Conservation (phyloP, 2,329 filamentous ascomycete genomes). For the Blastomyces silverae region DNA sequence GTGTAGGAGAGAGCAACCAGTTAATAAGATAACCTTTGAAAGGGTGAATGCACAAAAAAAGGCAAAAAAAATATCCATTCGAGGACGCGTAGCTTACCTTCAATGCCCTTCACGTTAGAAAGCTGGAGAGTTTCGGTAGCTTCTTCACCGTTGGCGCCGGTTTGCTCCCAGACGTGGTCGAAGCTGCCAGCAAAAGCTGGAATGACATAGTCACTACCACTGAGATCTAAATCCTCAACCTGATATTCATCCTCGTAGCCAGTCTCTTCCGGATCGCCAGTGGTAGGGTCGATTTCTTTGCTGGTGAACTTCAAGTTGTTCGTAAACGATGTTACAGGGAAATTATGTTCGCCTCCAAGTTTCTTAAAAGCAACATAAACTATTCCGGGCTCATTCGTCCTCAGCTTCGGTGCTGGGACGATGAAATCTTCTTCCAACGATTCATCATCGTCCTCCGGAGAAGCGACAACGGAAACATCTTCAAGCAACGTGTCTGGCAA, state of each 20-base stretch:
- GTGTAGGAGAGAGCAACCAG: slow-evolving; percentile 8
- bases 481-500: slow-evolving; percentile 83
- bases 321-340: slow-evolving; percentile 74
- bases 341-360: slow-evolving; percentile 60
- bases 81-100: slow-evolving; percentile 55
- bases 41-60: background rate
- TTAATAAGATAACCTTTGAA: slow-evolving; percentile 13
- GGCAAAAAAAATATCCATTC: background rate
- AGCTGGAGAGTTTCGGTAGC: slow-evolving; percentile 86
- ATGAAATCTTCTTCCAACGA: slow-evolving; percentile 78
- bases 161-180: slow-evolving; percentile 90
- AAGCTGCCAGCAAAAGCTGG: slow-evolving; percentile 94
- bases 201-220: slow-evolving; percentile 87
- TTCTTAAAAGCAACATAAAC: slow-evolving; percentile 95
- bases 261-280: slow-evolving; percentile 80
- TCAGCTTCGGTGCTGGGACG: slow-evolving; percentile 75
- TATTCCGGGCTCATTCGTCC: slow-evolving; percentile 79
- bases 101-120: slow-evolving; percentile 81
- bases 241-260: slow-evolving; percentile 98
- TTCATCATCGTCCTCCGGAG: slow-evolving; percentile 75
- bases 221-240: slow-evolving; percentile 84
- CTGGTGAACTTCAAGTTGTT: slow-evolving; percentile 95
- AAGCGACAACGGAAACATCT: slow-evolving; percentile 75
- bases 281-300: slow-evolving; percentile 95
- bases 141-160: slow-evolving; percentile 81